These are phyloP conservation scores for Trypanosoma scelopori DNA, from an alignment of 208 protist species.

Conservation along the genomic window DNA sequence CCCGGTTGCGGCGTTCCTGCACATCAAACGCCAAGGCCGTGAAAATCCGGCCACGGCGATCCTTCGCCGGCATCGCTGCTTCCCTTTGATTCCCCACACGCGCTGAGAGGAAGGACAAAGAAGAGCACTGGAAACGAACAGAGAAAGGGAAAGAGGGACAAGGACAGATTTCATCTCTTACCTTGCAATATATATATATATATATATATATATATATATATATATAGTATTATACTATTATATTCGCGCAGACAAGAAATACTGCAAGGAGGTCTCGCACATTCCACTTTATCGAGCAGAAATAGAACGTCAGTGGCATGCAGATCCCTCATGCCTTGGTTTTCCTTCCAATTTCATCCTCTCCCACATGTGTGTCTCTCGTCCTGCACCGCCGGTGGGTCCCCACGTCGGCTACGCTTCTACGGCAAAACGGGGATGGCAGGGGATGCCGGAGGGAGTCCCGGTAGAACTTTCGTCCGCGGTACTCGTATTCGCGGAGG, in stretches of 20 bases:
- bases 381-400: neutral
- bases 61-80: neutral
- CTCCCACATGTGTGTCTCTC: neutral
- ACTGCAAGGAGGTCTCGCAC: neutral
- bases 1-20: constrained; percentile 66
- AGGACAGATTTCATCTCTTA: neutral
- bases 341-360: neutral
- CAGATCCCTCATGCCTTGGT: neutral
- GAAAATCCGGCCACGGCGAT: constrained; percentile 13
- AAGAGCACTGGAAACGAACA: neutral
- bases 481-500: constrained; percentile 62
- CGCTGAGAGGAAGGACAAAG: neutral
- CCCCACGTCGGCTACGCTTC: no score
- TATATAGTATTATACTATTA: no score
- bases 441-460: constrained; percentile 48
- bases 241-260: neutral
- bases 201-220: constrained; percentile 4
- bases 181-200: constrained; percentile 1
- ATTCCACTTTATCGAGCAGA: neutral
- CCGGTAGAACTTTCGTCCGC: constrained; percentile 66
- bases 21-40: constrained; percentile 47
- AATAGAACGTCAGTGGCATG: constrained; percentile 11
- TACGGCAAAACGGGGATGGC: constrained; percentile 33
- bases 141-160: constrained; percentile 10
- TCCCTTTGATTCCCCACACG: neutral